These are phyloP conservation scores for Cryomyces minteri DNA, from an alignment of 495 filamentous ascomycete genomes.

Conservation along the genomic window DNA sequence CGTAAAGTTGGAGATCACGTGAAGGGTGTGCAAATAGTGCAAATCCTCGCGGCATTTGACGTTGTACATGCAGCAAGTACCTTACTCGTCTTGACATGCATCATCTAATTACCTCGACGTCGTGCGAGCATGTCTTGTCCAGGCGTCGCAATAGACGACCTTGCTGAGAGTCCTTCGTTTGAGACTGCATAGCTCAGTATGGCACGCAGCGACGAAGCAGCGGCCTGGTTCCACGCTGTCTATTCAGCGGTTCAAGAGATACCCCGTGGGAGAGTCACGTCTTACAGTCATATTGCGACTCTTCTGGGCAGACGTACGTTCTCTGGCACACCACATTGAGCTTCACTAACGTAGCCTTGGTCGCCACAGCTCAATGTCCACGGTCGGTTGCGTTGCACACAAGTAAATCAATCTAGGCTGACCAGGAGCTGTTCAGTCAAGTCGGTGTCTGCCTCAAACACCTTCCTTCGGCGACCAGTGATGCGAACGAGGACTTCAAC, in stretches of 20 bases:
- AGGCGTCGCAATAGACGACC: too few relatives aligned
- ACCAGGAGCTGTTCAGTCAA: constrained; percentile 33
- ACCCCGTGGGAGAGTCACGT: constrained; percentile 64
- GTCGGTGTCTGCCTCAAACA: constrained; percentile 81
- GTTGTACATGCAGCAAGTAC: too few relatives aligned
- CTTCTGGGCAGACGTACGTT: constrained; percentile 61
- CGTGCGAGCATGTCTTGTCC: too few relatives aligned
- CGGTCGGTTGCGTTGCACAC: constrained; percentile 15
- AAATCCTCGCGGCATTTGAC: too few relatives aligned
- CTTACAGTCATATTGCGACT: constrained; percentile 73
- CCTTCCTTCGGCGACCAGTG: constrained; percentile 33
- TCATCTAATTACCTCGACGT: too few relatives aligned
- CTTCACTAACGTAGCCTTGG: constrained; percentile 2
- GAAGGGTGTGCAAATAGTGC: too few relatives aligned
- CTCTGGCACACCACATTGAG: background rate
- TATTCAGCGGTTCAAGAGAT: constrained; percentile 74
- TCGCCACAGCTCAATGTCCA: constrained; percentile 23
- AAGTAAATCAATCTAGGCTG: background rate
- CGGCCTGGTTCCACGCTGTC: constrained; percentile 67
- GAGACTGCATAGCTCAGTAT: too few relatives aligned
- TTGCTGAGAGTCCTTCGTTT: too few relatives aligned
- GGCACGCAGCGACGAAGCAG: constrained; percentile 37
- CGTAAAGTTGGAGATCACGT: too few relatives aligned
- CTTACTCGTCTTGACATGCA: too few relatives aligned
- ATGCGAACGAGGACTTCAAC: constrained; percentile 34